Base-by-base conservation (phyloP, 257 asterid genomes). In the Solanum peruvianum region DNA sequence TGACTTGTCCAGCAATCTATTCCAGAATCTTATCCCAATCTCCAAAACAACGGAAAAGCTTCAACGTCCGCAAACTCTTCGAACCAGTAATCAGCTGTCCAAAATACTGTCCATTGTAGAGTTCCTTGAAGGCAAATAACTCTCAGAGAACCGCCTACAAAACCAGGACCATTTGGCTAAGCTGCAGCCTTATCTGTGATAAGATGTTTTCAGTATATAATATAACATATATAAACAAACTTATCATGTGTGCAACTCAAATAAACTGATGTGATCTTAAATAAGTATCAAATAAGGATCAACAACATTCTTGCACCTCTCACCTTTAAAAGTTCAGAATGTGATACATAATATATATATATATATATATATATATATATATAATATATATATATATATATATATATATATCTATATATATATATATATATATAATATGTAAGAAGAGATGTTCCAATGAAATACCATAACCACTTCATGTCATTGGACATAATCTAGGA, bases 1-100 rank as follows among this genome's bases (percentile, higher is more conserved):
- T 83, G 16, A 87, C 33, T 45, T 89, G 90, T 85, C 78, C 91
- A 11, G 96, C 87, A 18, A 93, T 86, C 58, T 86, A 88, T 86
- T 91, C 98, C 66, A 96, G 89, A 83, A 94, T 83, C 87, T 86
- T 93, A 88, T 96, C 97, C 98, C 99, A 96, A 93, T 96, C 97
- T 6, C 98, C 98, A 7, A 96, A 91, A 89, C 99, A 95, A 52
- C 98, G 92, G 85, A 96, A 93, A 77, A 96, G 76, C 92, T 93
- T 96, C 90, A 95, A 88, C 69, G 88, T 93, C 87, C 87, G 89
- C 91, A 96, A 89, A 85, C 92, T 93, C 88, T 88, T 95, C 0
- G 98, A 91, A 82, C 95, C 97, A 2, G 87, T 84, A 27, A 96
- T 95, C 89, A 96, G 52, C 20, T 95, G 95, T 86, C 95, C 94